Percentiles rank a stretch among this genome's conserved stretches.
Conservation (phyloP, 2,329 filamentous ascomycete genomes). For the Whalleya microplaca region DNA sequence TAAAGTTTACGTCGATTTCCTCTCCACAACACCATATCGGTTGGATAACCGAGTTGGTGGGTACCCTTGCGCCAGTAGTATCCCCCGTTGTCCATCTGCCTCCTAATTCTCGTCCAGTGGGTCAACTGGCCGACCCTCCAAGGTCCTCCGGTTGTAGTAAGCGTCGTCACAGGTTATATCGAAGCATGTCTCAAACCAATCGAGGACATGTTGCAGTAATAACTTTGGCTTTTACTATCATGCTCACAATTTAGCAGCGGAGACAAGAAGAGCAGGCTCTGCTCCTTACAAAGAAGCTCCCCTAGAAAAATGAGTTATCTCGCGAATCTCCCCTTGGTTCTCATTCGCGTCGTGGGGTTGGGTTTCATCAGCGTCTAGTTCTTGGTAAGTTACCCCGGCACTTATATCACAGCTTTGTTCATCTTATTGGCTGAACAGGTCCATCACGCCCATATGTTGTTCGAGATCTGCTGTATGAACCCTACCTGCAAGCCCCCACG, state of each 20-base stretch:
- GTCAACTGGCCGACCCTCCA: background rate
- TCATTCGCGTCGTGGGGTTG: background rate
- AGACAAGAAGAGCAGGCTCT: background rate
- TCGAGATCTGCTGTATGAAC: background rate
- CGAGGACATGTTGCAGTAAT: background rate
- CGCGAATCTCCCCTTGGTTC: no score
- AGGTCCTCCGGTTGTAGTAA: conserved; percentile 13
- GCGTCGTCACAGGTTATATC: conserved; percentile 8
- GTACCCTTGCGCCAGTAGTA: background rate
- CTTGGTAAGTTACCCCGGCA: conserved; percentile 11
- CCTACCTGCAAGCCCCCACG: conserved; percentile 14
- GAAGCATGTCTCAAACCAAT: background rate
- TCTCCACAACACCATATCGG: no score
- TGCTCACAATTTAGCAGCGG: background rate
- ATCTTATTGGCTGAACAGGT: conserved; percentile 9
- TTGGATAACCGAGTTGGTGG: background rate
- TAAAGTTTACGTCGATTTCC: no score
- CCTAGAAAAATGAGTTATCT: no score
- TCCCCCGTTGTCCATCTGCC: background rate
- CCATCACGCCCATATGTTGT: conserved; percentile 5
- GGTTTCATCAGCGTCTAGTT: conserved; percentile 18
- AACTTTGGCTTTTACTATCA: background rate
- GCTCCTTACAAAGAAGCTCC: background rate
- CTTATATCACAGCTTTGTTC: conserved; percentile 2
- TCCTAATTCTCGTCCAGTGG: conserved; percentile 3